phyloP scores from a whole-genome alignment of 75 land plant genomes.

The Pseudotsuga menziesii region DNA sequence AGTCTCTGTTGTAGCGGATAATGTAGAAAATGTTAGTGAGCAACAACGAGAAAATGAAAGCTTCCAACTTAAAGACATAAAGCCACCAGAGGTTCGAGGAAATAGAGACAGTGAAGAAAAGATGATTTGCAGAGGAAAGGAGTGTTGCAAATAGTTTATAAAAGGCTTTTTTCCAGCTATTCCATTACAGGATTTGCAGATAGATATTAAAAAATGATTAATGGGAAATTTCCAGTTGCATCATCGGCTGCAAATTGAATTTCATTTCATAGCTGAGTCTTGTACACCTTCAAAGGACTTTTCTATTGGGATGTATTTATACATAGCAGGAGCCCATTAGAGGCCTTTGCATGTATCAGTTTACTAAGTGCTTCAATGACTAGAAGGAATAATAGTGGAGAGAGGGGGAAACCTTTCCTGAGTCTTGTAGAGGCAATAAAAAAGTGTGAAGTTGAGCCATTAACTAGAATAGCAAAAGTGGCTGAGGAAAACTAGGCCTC shows the following conservation, averaged over 20 bases:
- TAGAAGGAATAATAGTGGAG: too few relatives aligned
- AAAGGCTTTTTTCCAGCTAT: conserved; percentile 84
- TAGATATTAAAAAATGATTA: conserved; percentile 72
- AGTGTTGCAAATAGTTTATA: conserved; percentile 75
- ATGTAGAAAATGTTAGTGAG: conserved; percentile 9
- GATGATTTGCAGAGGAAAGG: conserved; percentile 37
- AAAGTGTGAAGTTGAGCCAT: too few relatives aligned
- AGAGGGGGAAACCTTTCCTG: too few relatives aligned
- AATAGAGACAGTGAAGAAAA: conserved; percentile 18
- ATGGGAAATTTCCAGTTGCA: conserved; percentile 55
- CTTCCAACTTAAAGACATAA: neutral
- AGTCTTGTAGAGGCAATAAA: too few relatives aligned
- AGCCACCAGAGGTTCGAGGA: conserved; percentile 2
- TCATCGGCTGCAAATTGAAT: conserved; percentile 87
- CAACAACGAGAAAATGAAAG: conserved; percentile 1
- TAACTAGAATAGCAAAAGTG: too few relatives aligned
- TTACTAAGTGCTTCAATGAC: too few relatives aligned
- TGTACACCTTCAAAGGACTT: neutral
- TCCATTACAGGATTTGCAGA: conserved; percentile 79
- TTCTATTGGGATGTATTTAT: too few relatives aligned
- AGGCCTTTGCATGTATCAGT: too few relatives aligned
- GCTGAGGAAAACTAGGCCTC: too few relatives aligned
- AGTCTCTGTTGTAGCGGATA: neutral
- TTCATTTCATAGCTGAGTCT: conserved; percentile 48
- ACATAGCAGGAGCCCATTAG: too few relatives aligned